Evolutionary conservation across 2,329 filamentous ascomycete species (phyloP), one percentile per base, ranked within the genome.

Genomic region (Boeremia exigua): DNA sequence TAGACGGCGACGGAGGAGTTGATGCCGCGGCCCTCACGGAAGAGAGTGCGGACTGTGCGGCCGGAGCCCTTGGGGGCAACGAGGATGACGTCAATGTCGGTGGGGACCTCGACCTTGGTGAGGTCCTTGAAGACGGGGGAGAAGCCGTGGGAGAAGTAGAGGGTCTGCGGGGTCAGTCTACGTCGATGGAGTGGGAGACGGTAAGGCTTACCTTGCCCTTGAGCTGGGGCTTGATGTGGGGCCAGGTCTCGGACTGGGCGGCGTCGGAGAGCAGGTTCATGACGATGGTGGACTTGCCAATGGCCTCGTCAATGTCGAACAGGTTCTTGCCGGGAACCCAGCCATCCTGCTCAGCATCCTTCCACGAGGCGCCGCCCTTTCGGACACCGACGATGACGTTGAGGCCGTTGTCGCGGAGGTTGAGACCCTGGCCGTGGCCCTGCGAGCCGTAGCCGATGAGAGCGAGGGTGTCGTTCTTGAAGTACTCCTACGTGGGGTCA

Each of bases 91-190:
- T 99, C 95, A 77, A 99, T 90, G 82, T 98, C 90, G 68, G 79
- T 86, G 81, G 95, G 95, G 63, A 97, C 91, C 62, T 99, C 95
- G 78, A 99, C 95, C 82, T 97, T 96, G 86, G 95, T 99, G 78
- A 95, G 88, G 80, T 96, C 89, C 86, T 97, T 97, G 91, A 99
- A 99, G 81, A 99, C 93, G 78, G 95, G 95, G 63, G 95, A 98
- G 91, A 99, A 99, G 77, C 95, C 95, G 88, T 99, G 95, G 71
- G 95, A 98, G 88, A 99, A 99, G 90, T 99, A 99, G 71, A 99
- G 91, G 60, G 95, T 99, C 94, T 95, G 65, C 6, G 12, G 3
- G 5, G 43, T 70, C 48, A 70, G 61, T 8, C 17, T 37, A n/a
- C 33, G 23, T 40, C 33, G 38, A 40, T 23, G 75, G 12, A 7